A percentile compares a stretch with the other conserved stretches of the same genome.
Evolutionary conservation across 305 asterid genomes (phyloP).

Genomic region (Fraxinus floribunda): DNA sequence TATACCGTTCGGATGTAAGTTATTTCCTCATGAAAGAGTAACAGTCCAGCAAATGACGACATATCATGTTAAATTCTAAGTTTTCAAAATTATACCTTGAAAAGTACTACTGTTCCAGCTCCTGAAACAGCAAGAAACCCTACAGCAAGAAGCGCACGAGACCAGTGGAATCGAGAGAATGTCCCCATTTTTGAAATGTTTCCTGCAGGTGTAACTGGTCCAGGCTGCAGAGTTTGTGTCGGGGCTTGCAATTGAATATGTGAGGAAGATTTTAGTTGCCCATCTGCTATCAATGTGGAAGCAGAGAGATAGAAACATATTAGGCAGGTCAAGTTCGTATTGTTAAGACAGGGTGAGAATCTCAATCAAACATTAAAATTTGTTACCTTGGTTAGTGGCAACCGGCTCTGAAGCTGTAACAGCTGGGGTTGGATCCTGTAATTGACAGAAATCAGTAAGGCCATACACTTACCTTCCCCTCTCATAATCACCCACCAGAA

Average conservation of each 20-base stretch:
- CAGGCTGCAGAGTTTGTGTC: slow-evolving; percentile 51
- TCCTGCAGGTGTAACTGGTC: slow-evolving; percentile 27
- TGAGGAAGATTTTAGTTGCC: slow-evolving; percentile 49
- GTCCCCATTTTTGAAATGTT: slow-evolving; percentile 47
- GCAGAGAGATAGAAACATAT: slow-evolving; percentile 16
- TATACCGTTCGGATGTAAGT: slow-evolving; percentile 18
- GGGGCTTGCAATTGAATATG: slow-evolving; percentile 52
- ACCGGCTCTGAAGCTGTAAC: slow-evolving; percentile 51
- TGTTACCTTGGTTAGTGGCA: slow-evolving; percentile 62
- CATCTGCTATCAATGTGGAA: slow-evolving; percentile 42
- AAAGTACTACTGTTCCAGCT: slow-evolving; percentile 73
- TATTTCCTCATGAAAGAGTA: slow-evolving; percentile 4
- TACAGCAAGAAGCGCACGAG: slow-evolving; percentile 75
- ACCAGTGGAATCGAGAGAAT: slow-evolving; percentile 72
- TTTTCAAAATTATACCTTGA: slow-evolving; percentile 58
- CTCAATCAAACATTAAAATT: slow-evolving; percentile 11
- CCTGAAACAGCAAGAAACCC: slow-evolving; percentile 77
- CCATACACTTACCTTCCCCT: neutral
- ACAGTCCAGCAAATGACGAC: slow-evolving; percentile 3
- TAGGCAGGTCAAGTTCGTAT: slow-evolving; percentile 10
- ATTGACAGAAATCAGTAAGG: slow-evolving; percentile 27
- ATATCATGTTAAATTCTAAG: neutral
- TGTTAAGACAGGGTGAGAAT: neutral
- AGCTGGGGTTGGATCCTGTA: slow-evolving; percentile 74
- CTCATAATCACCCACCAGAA: slow-evolving; percentile 1